phyloP scores from a whole-genome alignment of 306 rosid genomes.

The Ormosia semicastrata region DNA sequence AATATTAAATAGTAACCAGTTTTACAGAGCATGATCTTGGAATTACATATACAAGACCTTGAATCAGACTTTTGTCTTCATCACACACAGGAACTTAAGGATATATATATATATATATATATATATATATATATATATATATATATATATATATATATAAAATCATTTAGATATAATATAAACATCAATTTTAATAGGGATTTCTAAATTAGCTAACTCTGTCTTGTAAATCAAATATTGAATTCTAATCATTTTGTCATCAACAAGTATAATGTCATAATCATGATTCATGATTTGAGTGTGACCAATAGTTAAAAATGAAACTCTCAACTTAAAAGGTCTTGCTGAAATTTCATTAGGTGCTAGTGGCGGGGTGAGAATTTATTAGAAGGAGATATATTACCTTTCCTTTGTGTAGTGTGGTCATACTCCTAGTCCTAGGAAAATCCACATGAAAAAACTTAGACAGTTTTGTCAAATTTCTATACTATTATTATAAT shows the following conservation, averaged over 20 bases:
- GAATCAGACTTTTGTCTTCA: conserved; percentile 19
- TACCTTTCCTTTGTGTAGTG: background rate
- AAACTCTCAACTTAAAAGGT: background rate
- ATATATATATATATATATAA: background rate
- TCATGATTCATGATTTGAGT: background rate
- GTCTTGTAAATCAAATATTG: background rate
- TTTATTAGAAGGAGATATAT: background rate
- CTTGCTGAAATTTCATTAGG: background rate
- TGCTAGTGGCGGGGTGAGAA: background rate
- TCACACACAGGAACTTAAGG: background rate
- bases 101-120: background rate
- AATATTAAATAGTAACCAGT: conserved; percentile 17
- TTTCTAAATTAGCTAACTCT: background rate
- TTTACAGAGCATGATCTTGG: conserved; percentile 31
- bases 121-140: background rate
- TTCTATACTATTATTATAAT: background rate
- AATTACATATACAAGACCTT: conserved; percentile 11
- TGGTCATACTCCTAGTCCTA: background rate
- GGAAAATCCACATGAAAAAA: background rate
- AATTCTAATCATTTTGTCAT: background rate
- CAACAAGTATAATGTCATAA: conserved; percentile 17
- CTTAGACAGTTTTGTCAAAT: background rate
- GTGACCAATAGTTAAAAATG: background rate
- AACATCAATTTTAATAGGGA: conserved; percentile 13
- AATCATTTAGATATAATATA: too few relatives aligned